Evolutionary conservation across 1,139 yeast genomes (phyloP).

Genomic region (Ogataea hybrid): DNA sequence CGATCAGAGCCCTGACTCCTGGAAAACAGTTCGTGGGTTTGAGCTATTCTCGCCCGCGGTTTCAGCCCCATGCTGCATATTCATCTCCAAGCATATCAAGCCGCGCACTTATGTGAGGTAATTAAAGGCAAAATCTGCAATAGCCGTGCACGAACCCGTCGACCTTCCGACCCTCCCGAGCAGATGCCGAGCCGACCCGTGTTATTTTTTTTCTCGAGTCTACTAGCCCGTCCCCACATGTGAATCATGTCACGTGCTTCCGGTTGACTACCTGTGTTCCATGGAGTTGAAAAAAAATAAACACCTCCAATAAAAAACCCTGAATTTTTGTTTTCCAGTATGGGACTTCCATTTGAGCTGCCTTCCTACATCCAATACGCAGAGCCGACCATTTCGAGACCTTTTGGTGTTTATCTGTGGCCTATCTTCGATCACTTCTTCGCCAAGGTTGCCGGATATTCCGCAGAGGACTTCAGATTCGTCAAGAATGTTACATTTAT

Average conservation of each 20-base stretch:
- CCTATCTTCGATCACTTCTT: conserved; percentile 70
- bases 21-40: too few relatives aligned
- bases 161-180: neutral
- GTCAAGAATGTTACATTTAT: conserved; percentile 62
- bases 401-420: conserved; percentile 91
- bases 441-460: conserved; percentile 51
- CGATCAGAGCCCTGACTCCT: too few relatives aligned
- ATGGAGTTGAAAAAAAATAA: conserved; percentile 2
- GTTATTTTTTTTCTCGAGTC: too few relatives aligned
- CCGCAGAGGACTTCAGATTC: conserved; percentile 75
- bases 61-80: neutral
- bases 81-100: neutral
- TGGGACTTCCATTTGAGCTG: conserved; percentile 15
- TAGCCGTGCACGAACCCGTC: neutral
- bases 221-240: neutral
- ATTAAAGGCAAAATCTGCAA: neutral
- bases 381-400: conserved; percentile 69
- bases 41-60: too few relatives aligned
- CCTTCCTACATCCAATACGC: conserved; percentile 29
- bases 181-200: conserved; percentile 1
- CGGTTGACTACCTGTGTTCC: neutral
- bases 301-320: conserved; percentile 3
- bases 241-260: neutral
- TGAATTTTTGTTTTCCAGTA: conserved; percentile 2
- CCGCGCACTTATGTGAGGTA: conserved; percentile 4